phyloP scores from a whole-genome alignment of 176 grass and related monocot genomes.

The Stipa capillata region DNA sequence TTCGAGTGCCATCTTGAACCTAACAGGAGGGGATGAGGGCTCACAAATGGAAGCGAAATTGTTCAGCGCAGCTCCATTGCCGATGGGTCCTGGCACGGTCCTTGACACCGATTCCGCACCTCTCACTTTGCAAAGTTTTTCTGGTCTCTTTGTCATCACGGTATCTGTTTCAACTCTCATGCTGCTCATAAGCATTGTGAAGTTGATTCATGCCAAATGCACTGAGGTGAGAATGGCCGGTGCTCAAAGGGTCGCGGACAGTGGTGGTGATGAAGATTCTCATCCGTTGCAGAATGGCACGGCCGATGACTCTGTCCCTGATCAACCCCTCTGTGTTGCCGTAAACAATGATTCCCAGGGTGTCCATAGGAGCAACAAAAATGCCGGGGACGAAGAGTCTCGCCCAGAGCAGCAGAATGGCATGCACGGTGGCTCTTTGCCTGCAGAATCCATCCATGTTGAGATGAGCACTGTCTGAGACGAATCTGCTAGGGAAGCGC shows the following conservation, averaged over 20 bases:
- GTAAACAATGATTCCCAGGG: neutral
- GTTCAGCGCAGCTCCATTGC: neutral
- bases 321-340: neutral
- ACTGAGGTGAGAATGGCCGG: neutral
- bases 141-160: slow-evolving; percentile 48
- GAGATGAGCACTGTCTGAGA: no score
- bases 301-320: neutral
- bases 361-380: neutral
- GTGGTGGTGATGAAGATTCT: neutral
- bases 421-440: neutral
- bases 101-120: neutral
- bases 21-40: slow-evolving; percentile 20
- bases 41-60: slow-evolving; percentile 24
- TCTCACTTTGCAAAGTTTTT: slow-evolving; percentile 36
- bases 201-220: neutral
- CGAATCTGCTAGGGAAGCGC: no score
- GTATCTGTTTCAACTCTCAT: slow-evolving; percentile 32
- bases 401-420: neutral
- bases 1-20: slow-evolving; percentile 46
- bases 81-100: neutral
- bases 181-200: slow-evolving; percentile 22
- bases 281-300: neutral
- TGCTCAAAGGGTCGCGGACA: neutral
- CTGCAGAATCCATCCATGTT: no score
- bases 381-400: neutral